Base-by-base conservation (phyloP, 2,329 filamentous ascomycete species). In the Boeremia exigua region DNA sequence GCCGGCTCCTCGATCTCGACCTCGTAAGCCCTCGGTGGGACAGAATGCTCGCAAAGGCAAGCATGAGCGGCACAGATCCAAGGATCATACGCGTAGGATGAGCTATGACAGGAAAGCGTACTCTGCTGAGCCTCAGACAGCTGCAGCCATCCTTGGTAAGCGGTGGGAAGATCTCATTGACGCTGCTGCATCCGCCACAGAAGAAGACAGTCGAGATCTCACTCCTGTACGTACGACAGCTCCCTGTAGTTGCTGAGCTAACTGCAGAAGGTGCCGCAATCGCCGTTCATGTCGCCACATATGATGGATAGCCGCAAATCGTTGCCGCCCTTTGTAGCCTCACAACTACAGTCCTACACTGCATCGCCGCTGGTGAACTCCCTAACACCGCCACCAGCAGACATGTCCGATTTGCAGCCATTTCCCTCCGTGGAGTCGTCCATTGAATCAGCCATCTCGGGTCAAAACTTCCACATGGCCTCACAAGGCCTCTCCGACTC, bases 91-190 rank as follows among this genome's bases (percentile, higher is more conserved):
- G 50, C 88, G 90, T 79, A 84, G 89, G 59, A 81, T 91, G 61
- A 88, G 89, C 69, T 84, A 88, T 54, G 87, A 88, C 66, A 85
- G 91, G 60, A 96, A 96, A 77, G 91, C 92, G 52, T 85, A 90
- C 63, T 96, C 92, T 14, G 91, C 91, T 37, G 94, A 97, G 76
- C 92, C 93, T 23, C 85, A 88, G 53, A 87, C 86, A 17, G 88
- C 90, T 56, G 90, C 84, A 15, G 85, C 83, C 67, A 80, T 84
- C 44, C 86, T 90, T 77, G 92, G 91, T 62, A 96, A 95, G 79
- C 85, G 94, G 68, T 98, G 94, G 95, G 92, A 96, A 76, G 94
- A 98, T 75, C 82, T 98, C 58, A 96, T 98, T 62, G 93, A 97
- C 76, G 94, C 94, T 48, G 94, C 91, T 50, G 92, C 94, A 29